A percentile compares a stretch with the other conserved stretches of the same genome.
phyloP scores from a whole-genome alignment of 495 filamentous ascomycete species.

The Talaromyces ruber region DNA sequence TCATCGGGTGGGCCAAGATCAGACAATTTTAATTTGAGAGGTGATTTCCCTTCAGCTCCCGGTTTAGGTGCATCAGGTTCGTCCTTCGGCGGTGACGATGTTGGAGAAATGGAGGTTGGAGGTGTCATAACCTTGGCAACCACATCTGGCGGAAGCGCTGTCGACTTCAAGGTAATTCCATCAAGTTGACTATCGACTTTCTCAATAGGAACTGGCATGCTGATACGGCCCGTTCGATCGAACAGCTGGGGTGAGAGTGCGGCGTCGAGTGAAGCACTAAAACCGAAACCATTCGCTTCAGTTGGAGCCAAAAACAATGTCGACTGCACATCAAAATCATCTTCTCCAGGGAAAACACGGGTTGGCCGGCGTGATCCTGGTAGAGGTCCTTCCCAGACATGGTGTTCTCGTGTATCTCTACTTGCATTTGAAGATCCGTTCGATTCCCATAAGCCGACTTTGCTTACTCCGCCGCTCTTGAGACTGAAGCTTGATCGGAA shows the following conservation, averaged over 20 bases:
- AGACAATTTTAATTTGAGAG: conserved; percentile 31
- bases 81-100: conserved; percentile 11
- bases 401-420: conserved; percentile 2
- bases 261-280: conserved; percentile 28
- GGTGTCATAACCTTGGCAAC: conserved; percentile 39
- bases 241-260: conserved; percentile 32
- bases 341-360: conserved; percentile 31
- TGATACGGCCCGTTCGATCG: conserved; percentile 14
- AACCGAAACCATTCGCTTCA: conserved; percentile 8
- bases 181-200: conserved; percentile 40
- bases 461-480: neutral
- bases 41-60: conserved; percentile 23
- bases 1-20: conserved; percentile 30
- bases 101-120: conserved; percentile 21
- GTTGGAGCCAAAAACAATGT: conserved; percentile 12
- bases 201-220: conserved; percentile 35
- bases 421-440: neutral
- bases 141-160: conserved; percentile 31
- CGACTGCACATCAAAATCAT: conserved; percentile 10
- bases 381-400: conserved; percentile 37
- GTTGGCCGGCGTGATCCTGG: conserved; percentile 27
- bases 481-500: conserved; percentile 4
- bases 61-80: conserved; percentile 9
- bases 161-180: conserved; percentile 40
- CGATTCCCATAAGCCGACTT: neutral